phyloP scores from a whole-genome alignment of 1,284 basidiomycete species.

The Agroathelia rolfsii region DNA sequence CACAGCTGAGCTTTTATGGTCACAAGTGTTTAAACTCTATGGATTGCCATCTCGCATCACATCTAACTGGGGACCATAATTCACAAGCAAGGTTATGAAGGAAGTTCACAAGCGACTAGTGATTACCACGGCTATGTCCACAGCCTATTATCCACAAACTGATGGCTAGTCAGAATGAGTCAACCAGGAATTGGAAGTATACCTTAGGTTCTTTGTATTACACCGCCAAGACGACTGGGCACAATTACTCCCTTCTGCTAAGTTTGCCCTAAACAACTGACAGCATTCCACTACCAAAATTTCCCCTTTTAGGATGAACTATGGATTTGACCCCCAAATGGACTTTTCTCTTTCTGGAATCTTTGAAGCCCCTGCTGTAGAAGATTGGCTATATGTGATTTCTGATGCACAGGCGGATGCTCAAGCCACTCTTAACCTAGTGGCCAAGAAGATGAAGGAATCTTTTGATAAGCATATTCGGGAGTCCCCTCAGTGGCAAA shows the following conservation, averaged over 20 bases:
- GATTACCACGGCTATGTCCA: conserved; percentile 11
- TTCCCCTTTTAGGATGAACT: conserved; percentile 27
- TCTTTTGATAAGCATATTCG: conserved; percentile 4
- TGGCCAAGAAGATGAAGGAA: too few species aligned
- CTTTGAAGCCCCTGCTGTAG: conserved; percentile 10
- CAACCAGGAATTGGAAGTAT: conserved; percentile 31
- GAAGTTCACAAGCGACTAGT: conserved; percentile 13
- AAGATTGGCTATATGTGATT: too few species aligned
- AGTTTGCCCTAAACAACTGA: conserved; percentile 31
- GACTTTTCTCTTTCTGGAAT: conserved; percentile 10
- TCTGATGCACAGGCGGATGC: conserved; percentile 5
- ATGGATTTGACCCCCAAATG: conserved; percentile 17
- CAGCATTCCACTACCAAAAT: conserved; percentile 16
- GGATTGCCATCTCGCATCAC: conserved; percentile 20
- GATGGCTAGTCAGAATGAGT: conserved; percentile 33
- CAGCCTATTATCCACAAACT: conserved; percentile 28
- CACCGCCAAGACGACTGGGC: conserved; percentile 30
- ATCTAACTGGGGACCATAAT: conserved; percentile 19
- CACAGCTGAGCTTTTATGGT: conserved; percentile 19
- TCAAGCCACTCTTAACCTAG: conserved; percentile 5
- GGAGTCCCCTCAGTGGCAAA: too few species aligned
- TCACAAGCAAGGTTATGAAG: conserved; percentile 18
- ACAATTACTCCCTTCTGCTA: conserved; percentile 22
- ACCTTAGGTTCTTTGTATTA: conserved; percentile 21
- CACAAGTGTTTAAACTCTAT: conserved; percentile 20